These are phyloP conservation scores for Claviceps spartinae DNA, from an alignment of 2,329 filamentous ascomycete genomes.

Conservation along the genomic window DNA sequence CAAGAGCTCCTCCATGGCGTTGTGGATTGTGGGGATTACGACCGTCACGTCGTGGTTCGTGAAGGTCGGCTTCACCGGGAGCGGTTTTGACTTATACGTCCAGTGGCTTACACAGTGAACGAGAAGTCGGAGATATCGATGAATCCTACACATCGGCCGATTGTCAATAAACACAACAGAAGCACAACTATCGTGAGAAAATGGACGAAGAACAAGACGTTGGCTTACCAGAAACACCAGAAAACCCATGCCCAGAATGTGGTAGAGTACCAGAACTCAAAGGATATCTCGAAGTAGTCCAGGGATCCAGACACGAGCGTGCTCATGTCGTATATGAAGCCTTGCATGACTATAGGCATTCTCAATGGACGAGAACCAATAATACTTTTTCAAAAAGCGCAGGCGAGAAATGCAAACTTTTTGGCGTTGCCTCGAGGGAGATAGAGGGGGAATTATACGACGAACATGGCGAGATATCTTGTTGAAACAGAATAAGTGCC, in stretches of 20 bases:
- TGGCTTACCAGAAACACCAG: conserved; percentile 33
- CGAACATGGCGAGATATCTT: neutral
- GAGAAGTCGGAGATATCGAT: conserved; percentile 75
- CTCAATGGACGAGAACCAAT: neutral
- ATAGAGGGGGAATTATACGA: neutral
- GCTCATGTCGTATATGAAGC: conserved; percentile 5
- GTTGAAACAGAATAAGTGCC: neutral
- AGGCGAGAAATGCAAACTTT: neutral
- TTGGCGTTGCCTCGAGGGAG: neutral
- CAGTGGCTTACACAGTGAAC: conserved; percentile 79
- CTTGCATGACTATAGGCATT: neutral
- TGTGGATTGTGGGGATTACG: conserved; percentile 85
- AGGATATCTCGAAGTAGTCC: conserved; percentile 10
- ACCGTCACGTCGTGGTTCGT: conserved; percentile 80
- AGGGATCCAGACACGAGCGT: conserved; percentile 6
- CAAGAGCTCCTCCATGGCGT: conserved; percentile 69
- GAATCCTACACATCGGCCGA: conserved; percentile 42
- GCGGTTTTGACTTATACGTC: conserved; percentile 72
- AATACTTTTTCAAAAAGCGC: neutral
- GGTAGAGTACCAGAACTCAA: conserved; percentile 27
- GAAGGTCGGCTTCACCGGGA: conserved; percentile 67
- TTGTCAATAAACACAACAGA: neutral
- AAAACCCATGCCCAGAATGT: conserved; percentile 34
- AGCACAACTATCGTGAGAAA: neutral
- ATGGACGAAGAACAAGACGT: neutral